These are phyloP conservation scores for Kuraishia piskuri DNA, from an alignment of 805 yeast species.

Conservation along the genomic window DNA sequence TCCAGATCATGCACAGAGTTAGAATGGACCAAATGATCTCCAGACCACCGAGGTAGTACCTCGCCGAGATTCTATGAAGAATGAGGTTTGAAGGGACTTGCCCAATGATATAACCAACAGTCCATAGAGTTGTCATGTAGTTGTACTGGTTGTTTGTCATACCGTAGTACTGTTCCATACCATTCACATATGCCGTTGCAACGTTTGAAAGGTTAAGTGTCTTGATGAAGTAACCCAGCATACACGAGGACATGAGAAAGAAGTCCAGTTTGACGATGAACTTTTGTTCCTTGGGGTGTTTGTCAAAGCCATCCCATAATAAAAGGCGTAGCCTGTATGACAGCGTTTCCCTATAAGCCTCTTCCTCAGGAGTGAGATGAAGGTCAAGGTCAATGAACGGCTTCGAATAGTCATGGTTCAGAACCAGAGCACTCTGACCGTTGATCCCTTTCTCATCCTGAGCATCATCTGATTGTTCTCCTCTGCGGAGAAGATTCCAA, in stretches of 20 bases:
- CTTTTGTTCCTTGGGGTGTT: conserved; percentile 26
- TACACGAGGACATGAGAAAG: conserved; percentile 21
- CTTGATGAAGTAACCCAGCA: conserved; percentile 16
- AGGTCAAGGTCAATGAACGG: background rate
- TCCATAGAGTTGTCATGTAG: conserved; percentile 33
- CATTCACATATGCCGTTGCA: conserved; percentile 58
- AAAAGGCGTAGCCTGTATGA: background rate
- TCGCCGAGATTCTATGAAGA: conserved; percentile 31
- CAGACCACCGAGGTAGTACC: conserved; percentile 33
- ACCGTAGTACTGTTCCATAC: conserved; percentile 46
- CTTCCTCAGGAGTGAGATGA: background rate
- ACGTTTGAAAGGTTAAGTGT: conserved; percentile 28
- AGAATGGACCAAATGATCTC: conserved; percentile 37
- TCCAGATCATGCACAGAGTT: conserved; percentile 27
- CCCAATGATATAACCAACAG: conserved; percentile 44
- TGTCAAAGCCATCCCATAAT: conserved; percentile 28
- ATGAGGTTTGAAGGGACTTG: conserved; percentile 40
- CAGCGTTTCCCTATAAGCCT: background rate
- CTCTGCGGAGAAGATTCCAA: background rate
- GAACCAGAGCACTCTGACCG: background rate
- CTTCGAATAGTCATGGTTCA: background rate
- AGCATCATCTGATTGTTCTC: background rate
- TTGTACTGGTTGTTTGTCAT: conserved; percentile 51
- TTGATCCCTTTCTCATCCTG: background rate
- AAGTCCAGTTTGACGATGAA: conserved; percentile 27